phyloP scores from a whole-genome alignment of 169 alveolate species.

The Eimeria praecox region DNA sequence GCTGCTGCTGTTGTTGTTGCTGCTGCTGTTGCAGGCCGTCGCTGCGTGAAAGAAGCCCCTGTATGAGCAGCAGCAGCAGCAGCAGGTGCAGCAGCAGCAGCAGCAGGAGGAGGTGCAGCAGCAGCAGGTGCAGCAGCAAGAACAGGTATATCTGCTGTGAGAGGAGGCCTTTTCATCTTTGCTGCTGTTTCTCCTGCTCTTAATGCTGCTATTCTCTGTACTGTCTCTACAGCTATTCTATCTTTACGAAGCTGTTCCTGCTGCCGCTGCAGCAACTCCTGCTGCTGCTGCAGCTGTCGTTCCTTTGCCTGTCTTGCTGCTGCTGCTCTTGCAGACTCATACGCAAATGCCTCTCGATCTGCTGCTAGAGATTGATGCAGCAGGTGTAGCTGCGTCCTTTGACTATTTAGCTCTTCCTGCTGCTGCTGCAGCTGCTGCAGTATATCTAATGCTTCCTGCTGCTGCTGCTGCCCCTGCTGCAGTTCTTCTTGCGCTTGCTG shows the following conservation, averaged over 20 bases:
- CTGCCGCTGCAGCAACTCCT: constrained; percentile 49
- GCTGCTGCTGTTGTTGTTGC: neutral
- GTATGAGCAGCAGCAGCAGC: neutral
- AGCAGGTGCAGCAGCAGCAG: neutral
- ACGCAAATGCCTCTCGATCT: neutral
- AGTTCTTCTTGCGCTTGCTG: neutral
- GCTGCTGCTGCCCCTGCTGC: no score
- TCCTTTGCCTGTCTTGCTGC: neutral
- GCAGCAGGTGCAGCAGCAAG: neutral
- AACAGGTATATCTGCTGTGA: neutral
- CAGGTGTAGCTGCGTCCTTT: constrained; percentile 21
- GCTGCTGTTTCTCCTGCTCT: constrained; percentile 9
- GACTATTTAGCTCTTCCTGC: neutral
- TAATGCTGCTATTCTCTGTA: neutral
- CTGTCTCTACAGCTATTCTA: neutral
- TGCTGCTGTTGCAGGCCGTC: neutral
- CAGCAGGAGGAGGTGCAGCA: neutral
- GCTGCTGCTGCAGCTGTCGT: constrained; percentile 25
- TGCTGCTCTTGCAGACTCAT: neutral
- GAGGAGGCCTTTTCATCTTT: neutral
- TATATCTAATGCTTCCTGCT: no score
- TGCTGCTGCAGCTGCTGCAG: no score
- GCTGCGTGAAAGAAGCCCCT: neutral
- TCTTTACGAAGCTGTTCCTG: neutral
- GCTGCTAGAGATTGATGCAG: neutral